These are phyloP conservation scores for Yamadazyma atmosphaerica DNA, from an alignment of 1,139 yeast genomes.

Conservation along the genomic window DNA sequence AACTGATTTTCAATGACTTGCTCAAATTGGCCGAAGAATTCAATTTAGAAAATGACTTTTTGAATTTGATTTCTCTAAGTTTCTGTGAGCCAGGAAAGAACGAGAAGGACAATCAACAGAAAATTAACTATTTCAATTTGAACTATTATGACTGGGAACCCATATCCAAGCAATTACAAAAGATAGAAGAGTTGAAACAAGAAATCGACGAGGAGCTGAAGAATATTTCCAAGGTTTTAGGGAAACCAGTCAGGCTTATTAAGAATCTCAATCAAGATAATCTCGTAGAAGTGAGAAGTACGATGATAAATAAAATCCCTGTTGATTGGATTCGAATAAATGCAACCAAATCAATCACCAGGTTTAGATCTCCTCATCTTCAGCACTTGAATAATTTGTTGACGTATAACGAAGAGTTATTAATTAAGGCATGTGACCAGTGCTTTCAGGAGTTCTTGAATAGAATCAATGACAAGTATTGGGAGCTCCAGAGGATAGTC, in stretches of 20 bases:
- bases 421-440: conserved; percentile 53
- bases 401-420: conserved; percentile 62
- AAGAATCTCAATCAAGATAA: conserved; percentile 66
- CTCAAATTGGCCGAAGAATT: conserved; percentile 15
- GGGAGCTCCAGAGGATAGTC: conserved; percentile 50
- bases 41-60: conserved; percentile 29
- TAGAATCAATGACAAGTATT: conserved; percentile 48
- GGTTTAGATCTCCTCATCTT: conserved; percentile 69
- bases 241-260: conserved; percentile 56
- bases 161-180: conserved; percentile 38
- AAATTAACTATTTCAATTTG: conserved; percentile 54
- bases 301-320: conserved; percentile 58
- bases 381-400: conserved; percentile 51
- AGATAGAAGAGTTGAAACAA: conserved; percentile 44
- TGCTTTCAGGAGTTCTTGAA: conserved; percentile 57
- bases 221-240: conserved; percentile 43
- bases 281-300: conserved; percentile 71
- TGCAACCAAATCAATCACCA: conserved; percentile 67
- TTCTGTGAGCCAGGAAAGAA: conserved; percentile 47
- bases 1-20: conserved; percentile 22
- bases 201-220: conserved; percentile 53
- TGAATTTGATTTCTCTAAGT: conserved; percentile 57
- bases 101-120: conserved; percentile 31
- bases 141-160: conserved; percentile 39
- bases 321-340: conserved; percentile 72